These are phyloP conservation scores for Tricholomella constricta DNA, from an alignment of 768 basidiomycete species.

Conservation along the genomic window DNA sequence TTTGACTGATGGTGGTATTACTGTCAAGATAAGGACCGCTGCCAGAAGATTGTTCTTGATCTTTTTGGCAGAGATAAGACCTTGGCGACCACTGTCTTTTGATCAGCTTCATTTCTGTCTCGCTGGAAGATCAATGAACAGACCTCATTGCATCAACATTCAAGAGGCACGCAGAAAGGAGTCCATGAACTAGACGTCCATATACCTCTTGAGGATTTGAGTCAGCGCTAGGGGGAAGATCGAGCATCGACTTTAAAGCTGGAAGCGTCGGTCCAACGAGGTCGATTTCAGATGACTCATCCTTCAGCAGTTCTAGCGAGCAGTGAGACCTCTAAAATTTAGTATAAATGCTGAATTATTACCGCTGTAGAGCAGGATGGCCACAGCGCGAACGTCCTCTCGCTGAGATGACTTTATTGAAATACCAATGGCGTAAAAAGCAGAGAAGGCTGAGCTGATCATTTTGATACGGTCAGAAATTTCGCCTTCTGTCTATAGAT, in stretches of 20 bases:
- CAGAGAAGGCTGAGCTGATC: constrained; percentile 62
- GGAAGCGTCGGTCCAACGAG: constrained; percentile 80
- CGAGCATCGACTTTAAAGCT: constrained; percentile 73
- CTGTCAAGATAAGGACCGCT: constrained; percentile 81
- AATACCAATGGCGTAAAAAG: constrained; percentile 60
- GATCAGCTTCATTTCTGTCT: background rate
- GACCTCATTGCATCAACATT: constrained; percentile 94
- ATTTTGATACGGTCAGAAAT: constrained; percentile 60
- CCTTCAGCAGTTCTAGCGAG: constrained; percentile 72
- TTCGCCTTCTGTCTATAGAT: constrained; percentile 46
- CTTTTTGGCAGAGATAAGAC: constrained; percentile 75
- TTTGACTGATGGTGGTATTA: constrained; percentile 64
- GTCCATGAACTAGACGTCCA: constrained; percentile 66
- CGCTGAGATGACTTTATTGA: constrained; percentile 55
- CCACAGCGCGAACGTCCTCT: constrained; percentile 80
- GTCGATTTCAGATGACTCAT: constrained; percentile 80
- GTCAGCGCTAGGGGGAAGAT: constrained; percentile 44
- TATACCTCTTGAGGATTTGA: constrained; percentile 53
- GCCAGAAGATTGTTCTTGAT: constrained; percentile 90
- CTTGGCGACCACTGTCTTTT: constrained; percentile 70
- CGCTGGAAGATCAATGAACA: constrained; percentile 19
- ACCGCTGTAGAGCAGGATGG: constrained; percentile 81
- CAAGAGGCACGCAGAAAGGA: constrained; percentile 82
- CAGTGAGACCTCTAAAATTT: background rate
- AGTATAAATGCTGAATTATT: constrained; percentile 18